Percentiles rank a stretch among this genome's conserved stretches.
Evolutionary conservation across 2,329 filamentous ascomycete genomes (phyloP).

Genomic region (Xylariales sp.): DNA sequence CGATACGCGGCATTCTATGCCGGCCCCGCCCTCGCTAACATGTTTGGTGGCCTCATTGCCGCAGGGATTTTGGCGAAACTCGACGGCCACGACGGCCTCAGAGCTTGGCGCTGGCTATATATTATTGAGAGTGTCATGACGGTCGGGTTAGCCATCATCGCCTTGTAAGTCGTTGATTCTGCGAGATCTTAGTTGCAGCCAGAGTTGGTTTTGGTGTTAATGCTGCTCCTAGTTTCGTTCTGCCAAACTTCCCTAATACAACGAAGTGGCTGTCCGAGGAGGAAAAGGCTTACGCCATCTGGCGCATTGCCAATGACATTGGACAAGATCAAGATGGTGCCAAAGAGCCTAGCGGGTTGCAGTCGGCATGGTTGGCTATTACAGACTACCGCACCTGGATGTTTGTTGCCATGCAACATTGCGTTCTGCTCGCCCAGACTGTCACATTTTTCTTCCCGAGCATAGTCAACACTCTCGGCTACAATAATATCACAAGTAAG

Average conservation of each 20-base stretch:
- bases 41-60: slow-evolving; percentile 46
- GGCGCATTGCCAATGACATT: slow-evolving; percentile 44
- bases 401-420: slow-evolving; percentile 50
- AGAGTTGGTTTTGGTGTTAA: too few species aligned
- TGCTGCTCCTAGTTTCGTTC: slow-evolving; percentile 24
- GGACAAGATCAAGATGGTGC: slow-evolving; percentile 36
- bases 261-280: slow-evolving; percentile 47
- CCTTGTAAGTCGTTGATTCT: too few species aligned
- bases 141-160: slow-evolving; percentile 27
- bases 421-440: slow-evolving; percentile 46
- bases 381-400: slow-evolving; percentile 47
- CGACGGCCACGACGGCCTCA: slow-evolving; percentile 29
- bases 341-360: slow-evolving; percentile 31
- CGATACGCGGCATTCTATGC: slow-evolving; percentile 44
- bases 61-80: slow-evolving; percentile 42
- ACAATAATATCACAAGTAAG: too few species aligned
- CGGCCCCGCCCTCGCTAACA: slow-evolving; percentile 42
- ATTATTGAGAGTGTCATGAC: slow-evolving; percentile 38
- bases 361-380: slow-evolving; percentile 44
- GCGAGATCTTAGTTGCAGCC: too few species aligned
- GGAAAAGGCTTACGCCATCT: slow-evolving; percentile 48
- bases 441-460: slow-evolving; percentile 65
- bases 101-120: slow-evolving; percentile 35
- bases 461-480: slow-evolving; percentile 52
- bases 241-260: slow-evolving; percentile 51